These are phyloP conservation scores for Puya raimondii DNA, from an alignment of 176 grass and related monocot genomes.

Conservation along the genomic window DNA sequence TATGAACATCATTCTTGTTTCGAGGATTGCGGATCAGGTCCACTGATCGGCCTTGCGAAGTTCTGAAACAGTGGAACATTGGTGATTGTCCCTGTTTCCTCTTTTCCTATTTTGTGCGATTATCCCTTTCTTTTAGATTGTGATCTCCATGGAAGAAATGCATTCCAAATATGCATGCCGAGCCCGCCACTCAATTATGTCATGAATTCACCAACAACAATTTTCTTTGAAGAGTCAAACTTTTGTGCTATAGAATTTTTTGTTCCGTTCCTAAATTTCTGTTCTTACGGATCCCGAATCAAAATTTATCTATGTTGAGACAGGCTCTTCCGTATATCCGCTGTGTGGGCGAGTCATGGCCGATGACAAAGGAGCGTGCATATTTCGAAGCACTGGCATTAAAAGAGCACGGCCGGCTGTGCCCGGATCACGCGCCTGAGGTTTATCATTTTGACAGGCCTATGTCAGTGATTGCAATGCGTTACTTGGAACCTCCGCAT, in stretches of 20 bases:
- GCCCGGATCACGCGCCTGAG: conserved; percentile 74
- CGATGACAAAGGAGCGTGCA: conserved; percentile 82
- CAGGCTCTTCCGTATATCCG: conserved; percentile 89
- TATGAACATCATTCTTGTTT: too few relatives aligned
- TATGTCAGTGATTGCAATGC: conserved; percentile 89
- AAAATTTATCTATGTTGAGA: conserved; percentile 3
- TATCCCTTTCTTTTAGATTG: too few relatives aligned
- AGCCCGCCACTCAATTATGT: too few relatives aligned
- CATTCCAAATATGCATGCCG: too few relatives aligned
- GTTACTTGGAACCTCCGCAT: conserved; percentile 72
- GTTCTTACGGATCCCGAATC: background rate
- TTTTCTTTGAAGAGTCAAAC: background rate
- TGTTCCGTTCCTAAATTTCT: background rate
- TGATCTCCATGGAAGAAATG: too few relatives aligned
- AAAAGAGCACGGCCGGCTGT: conserved; percentile 49
- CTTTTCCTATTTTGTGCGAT: too few relatives aligned
- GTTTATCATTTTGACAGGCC: conserved; percentile 83
- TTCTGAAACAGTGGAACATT: too few relatives aligned
- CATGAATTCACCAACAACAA: too few relatives aligned
- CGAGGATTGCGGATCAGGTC: too few relatives aligned
- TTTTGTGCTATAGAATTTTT: background rate
- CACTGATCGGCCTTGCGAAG: too few relatives aligned
- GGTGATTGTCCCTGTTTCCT: too few relatives aligned
- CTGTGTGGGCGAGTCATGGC: conserved; percentile 68
- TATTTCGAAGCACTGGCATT: conserved; percentile 74